Evolutionary conservation across 2,329 filamentous ascomycete genomes (phyloP), one percentile per base, ranked within the genome.

Genomic region (Akanthomyces muscarius): DNA sequence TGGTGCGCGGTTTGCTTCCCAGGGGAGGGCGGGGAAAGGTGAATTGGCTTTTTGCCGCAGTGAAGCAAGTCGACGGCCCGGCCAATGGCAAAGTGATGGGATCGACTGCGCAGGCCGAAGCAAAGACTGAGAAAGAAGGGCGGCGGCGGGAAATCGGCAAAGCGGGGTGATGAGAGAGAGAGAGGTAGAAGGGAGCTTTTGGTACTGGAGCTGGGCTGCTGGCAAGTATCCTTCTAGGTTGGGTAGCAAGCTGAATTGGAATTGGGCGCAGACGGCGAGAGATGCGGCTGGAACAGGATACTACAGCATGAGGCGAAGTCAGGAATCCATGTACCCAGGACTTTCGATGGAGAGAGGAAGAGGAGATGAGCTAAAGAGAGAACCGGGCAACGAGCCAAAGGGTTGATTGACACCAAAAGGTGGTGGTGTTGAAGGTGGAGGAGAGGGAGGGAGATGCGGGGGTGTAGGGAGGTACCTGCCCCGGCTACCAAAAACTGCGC

Each of bases 101-200:
- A 36, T 38, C 44, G 62, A 62, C 8, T n/a, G 41, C 14, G 33
- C 33, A 28, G 36, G 56, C 45, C 23, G 63, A 47, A 62, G 56
- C 18, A 61, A 50, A 47, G 54, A 59, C 55, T 48, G n/a, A 64
- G 50, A 62, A 63, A 59, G 62, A 59, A 65, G 47, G 53, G 57
- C 61, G 56, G 21, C 18, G 52, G 55, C 58, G 64, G 41, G 51
- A 33, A 61, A 59, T 45, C 38, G 38, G 47, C n/a, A 61, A 45
- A 52, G 57, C 57, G 48, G 48, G 48, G 48, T 44, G 57, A 61
- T 30, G 56, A 10, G 51, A 14, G 21, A 16, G 21, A 36, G 33
- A 36, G 33, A 57, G 25, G 54, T 47, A 38, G 47, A 53, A n/a
- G 48, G 44, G 25, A 60, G 57, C 44, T 51, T 52, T 58, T 58